phyloP scores from a whole-genome alignment of 2,329 filamentous ascomycete genomes.

The Fusarium azukiicola region DNA sequence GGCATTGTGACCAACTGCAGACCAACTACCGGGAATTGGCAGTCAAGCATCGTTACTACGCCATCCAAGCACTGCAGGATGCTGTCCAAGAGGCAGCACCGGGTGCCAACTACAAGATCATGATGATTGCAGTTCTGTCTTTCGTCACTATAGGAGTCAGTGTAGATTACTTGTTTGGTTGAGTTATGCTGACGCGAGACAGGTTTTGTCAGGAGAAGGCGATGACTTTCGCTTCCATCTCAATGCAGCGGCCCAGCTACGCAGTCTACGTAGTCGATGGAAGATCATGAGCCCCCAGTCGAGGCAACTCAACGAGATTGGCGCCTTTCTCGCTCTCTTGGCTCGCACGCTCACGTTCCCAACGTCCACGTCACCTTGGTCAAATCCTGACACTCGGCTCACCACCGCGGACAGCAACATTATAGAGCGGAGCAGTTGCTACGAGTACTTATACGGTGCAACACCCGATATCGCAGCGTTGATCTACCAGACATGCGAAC shows the following conservation, averaged over 20 bases:
- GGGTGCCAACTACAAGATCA: constrained; percentile 1
- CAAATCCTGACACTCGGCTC: background rate
- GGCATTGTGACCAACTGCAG: constrained; percentile 5
- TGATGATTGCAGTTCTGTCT: constrained; percentile 10
- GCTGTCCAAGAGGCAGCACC: background rate
- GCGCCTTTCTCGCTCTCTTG: constrained; percentile 36
- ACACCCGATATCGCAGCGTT: background rate
- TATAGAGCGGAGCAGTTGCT: background rate
- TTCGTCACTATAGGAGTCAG: constrained; percentile 13
- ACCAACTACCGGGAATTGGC: background rate
- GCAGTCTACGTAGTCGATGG: constrained; percentile 31
- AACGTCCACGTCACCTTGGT: background rate
- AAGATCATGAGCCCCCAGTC: constrained; percentile 28
- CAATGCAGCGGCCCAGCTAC: constrained; percentile 28
- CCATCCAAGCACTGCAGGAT: background rate
- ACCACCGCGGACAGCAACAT: background rate
- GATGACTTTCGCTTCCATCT: constrained; percentile 29
- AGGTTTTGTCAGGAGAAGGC: constrained; percentile 6
- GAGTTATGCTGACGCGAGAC: background rate
- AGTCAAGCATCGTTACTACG: constrained; percentile 9
- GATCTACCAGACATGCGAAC: background rate
- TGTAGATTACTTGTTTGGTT: background rate
- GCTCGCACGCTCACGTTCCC: constrained; percentile 35
- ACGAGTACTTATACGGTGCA: constrained; percentile 14
- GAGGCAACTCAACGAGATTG: constrained; percentile 34